These are phyloP conservation scores for Delitschia confertaspora DNA, from an alignment of 495 filamentous ascomycete genomes.

Conservation along the genomic window DNA sequence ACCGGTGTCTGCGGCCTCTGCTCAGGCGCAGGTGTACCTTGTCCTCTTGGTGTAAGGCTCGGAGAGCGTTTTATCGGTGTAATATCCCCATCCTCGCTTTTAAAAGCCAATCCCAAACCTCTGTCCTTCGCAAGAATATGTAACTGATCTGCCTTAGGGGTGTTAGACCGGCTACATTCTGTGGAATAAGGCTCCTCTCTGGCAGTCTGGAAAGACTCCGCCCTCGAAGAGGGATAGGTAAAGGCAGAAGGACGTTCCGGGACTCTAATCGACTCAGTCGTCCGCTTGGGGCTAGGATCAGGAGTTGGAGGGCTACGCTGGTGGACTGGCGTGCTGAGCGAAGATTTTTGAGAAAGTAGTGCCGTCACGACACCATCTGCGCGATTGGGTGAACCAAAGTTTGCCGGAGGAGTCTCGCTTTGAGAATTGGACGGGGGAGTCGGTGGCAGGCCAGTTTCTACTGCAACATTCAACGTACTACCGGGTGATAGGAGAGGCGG, in stretches of 20 bases:
- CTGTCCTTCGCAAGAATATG: slow-evolving; percentile 8
- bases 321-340: slow-evolving; percentile 27
- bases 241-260: slow-evolving; percentile 15
- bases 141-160: slow-evolving; percentile 19
- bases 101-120: slow-evolving; percentile 22
- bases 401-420: slow-evolving; percentile 4
- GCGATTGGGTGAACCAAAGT: slow-evolving; percentile 19
- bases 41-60: slow-evolving; percentile 4
- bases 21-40: not conserved
- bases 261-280: slow-evolving; percentile 18
- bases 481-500: slow-evolving; percentile 14
- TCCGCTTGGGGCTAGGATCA: slow-evolving; percentile 34
- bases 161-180: slow-evolving; percentile 20
- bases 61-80: too few relatives aligned
- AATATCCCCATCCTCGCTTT: slow-evolving; percentile 14
- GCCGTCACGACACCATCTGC: slow-evolving; percentile 20
- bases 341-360: slow-evolving; percentile 25
- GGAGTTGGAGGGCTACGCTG: slow-evolving; percentile 34
- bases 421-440: slow-evolving; percentile 24
- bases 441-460: slow-evolving; percentile 24
- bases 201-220: slow-evolving; percentile 35
- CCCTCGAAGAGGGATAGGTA: slow-evolving; percentile 29
- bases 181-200: slow-evolving; percentile 28
- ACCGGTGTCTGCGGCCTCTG: not conserved
- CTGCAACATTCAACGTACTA: slow-evolving; percentile 8